These are phyloP conservation scores for Penicillium fuscoglaucum DNA, from an alignment of 2,329 filamentous ascomycete species.

Conservation along the genomic window DNA sequence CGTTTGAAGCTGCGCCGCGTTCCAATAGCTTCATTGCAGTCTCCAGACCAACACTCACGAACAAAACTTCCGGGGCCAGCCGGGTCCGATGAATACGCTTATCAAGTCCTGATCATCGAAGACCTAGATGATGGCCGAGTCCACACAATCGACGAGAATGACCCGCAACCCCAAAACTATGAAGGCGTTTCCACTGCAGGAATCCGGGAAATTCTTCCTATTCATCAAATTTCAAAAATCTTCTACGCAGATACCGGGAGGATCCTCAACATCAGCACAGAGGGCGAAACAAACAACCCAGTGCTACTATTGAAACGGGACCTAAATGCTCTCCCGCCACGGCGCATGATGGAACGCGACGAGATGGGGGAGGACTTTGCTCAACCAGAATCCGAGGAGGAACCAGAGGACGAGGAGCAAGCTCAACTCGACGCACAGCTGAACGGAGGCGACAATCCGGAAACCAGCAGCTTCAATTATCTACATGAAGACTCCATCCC, in stretches of 20 bases:
- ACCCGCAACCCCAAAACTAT: constrained; percentile 57
- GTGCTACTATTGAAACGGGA: constrained; percentile 75
- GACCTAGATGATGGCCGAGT: constrained; percentile 73
- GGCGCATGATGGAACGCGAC: constrained; percentile 56
- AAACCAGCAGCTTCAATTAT: constrained; percentile 20
- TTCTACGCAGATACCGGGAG: constrained; percentile 92
- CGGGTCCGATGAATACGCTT: constrained; percentile 66
- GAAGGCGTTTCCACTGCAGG: constrained; percentile 64
- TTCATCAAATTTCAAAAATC: constrained; percentile 80
- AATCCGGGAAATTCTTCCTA: constrained; percentile 65
- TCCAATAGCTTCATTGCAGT: constrained; percentile 54
- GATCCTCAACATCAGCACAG: constrained; percentile 76
- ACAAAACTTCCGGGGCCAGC: constrained; percentile 42
- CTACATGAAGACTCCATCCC: constrained; percentile 35
- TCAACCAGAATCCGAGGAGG: constrained; percentile 32
- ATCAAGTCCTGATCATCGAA: constrained; percentile 79
- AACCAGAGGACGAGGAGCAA: constrained; percentile 45
- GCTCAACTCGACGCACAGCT: constrained; percentile 42
- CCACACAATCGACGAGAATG: constrained; percentile 64
- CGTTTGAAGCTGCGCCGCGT: constrained; percentile 75
- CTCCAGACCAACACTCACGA: constrained; percentile 14
- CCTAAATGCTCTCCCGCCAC: constrained; percentile 61
- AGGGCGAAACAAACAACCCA: constrained; percentile 69
- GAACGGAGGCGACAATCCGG: constrained; percentile 18
- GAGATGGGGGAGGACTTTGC: constrained; percentile 38